Conservation (phyloP, 805 yeast genomes). For the Metschnikowia dekortorum region DNA sequence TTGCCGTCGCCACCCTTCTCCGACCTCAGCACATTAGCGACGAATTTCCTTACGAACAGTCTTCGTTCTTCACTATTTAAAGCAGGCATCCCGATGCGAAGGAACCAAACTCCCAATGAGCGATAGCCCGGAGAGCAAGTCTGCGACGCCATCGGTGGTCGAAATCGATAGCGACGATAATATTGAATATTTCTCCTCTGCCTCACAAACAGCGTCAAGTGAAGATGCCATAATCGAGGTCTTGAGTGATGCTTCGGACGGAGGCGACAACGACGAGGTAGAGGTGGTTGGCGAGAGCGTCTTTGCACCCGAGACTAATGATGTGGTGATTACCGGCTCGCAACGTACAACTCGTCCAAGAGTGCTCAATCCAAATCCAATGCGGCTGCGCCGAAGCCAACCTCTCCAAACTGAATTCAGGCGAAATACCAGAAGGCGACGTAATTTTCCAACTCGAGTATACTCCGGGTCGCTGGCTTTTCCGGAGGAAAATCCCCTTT, state of each 20-base stretch:
- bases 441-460: conserved; percentile 1
- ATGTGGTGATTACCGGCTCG: conserved; percentile 15
- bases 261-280: conserved; percentile 11
- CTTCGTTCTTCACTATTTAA: background rate
- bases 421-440: conserved; percentile 10
- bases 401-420: background rate
- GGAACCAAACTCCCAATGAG: conserved; percentile 7
- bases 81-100: background rate
- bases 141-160: conserved; percentile 12
- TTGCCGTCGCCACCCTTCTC: background rate
- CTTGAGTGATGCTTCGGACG: conserved; percentile 12
- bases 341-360: conserved; percentile 3
- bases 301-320: conserved; percentile 4
- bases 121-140: conserved; percentile 6
- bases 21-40: background rate
- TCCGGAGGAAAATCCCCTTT: background rate
- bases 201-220: background rate
- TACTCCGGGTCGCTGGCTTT: background rate
- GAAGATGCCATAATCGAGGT: conserved; percentile 12
- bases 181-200: background rate
- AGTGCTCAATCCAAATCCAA: background rate
- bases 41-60: background rate
- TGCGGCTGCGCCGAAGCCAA: background rate
- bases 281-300: conserved; percentile 14
- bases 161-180: conserved; percentile 15